Conservation (phyloP, 495 filamentous ascomycete species). For the Pyrenopolyporus hunteri region DNA sequence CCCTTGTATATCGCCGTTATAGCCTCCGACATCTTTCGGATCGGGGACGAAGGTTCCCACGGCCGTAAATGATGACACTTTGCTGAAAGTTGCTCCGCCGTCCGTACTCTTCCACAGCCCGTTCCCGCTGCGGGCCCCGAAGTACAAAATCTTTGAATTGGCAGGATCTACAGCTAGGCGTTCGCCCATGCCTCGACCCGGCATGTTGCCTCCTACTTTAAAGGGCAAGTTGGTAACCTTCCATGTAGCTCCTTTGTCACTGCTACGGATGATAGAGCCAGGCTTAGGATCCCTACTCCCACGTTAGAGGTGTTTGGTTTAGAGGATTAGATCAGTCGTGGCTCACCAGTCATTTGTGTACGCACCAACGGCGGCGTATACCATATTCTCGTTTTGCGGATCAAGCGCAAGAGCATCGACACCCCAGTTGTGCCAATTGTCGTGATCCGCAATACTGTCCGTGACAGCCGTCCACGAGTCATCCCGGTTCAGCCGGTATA, state of each 20-base stretch:
- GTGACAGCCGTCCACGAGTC: slow-evolving; percentile 65
- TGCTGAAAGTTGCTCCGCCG: slow-evolving; percentile 60
- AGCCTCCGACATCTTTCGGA: slow-evolving; percentile 51
- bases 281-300: slow-evolving; percentile 57
- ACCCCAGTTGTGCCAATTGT: slow-evolving; percentile 63
- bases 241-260: slow-evolving; percentile 60
- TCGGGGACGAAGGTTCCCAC: slow-evolving; percentile 55
- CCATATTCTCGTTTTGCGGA: slow-evolving; percentile 56
- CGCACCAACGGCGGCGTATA: slow-evolving; percentile 64
- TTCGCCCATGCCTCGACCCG: slow-evolving; percentile 68
- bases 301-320: neutral
- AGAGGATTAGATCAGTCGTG: neutral
- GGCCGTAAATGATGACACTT: slow-evolving; percentile 63
- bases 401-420: slow-evolving; percentile 65
- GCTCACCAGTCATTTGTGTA: slow-evolving; percentile 63
- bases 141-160: slow-evolving; percentile 61
- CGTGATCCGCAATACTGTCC: slow-evolving; percentile 56
- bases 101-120: slow-evolving; percentile 68
- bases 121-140: slow-evolving; percentile 65
- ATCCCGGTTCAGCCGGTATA: slow-evolving; percentile 60
- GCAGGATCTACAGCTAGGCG: slow-evolving; percentile 65
- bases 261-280: slow-evolving; percentile 57
- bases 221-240: slow-evolving; percentile 55
- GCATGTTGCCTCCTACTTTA: slow-evolving; percentile 69
- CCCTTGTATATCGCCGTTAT: slow-evolving; percentile 58